Percentiles rank a stretch among this genome's conserved stretches.
phyloP scores from a whole-genome alignment of 257 asterid genomes.

The Fraxinus cuspidata region DNA sequence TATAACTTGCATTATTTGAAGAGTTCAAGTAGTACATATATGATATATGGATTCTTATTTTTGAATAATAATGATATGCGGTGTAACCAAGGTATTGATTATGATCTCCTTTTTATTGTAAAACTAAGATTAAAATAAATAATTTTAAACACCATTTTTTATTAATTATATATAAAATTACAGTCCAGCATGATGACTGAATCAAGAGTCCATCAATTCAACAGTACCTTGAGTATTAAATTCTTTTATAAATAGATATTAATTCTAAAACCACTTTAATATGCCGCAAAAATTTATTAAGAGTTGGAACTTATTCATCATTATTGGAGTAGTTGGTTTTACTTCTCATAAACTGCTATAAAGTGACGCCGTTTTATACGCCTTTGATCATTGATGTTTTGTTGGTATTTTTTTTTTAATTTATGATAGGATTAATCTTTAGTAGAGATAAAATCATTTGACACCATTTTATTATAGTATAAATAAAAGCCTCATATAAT shows the following conservation, averaged over 20 bases:
- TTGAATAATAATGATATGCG: background rate
- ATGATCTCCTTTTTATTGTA: too few species aligned
- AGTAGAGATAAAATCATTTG: too few species aligned
- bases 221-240: background rate
- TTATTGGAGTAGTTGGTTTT: background rate
- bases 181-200: background rate
- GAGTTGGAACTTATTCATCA: background rate
- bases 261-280: background rate
- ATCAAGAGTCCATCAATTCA: background rate
- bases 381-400: background rate
- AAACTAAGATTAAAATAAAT: too few species aligned
- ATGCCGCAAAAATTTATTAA: background rate
- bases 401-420: background rate
- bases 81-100: too few species aligned
- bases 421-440: too few species aligned
- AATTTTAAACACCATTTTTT: too few species aligned
- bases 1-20: too few species aligned
- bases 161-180: too few species aligned
- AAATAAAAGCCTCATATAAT: too few species aligned
- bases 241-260: background rate
- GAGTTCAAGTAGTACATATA: too few species aligned
- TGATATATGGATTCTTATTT: too few species aligned
- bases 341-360: background rate
- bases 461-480: too few species aligned
- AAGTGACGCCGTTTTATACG: background rate